These are phyloP conservation scores for Aspergillus ellipticus DNA, from an alignment of 495 filamentous ascomycete genomes.

Conservation along the genomic window DNA sequence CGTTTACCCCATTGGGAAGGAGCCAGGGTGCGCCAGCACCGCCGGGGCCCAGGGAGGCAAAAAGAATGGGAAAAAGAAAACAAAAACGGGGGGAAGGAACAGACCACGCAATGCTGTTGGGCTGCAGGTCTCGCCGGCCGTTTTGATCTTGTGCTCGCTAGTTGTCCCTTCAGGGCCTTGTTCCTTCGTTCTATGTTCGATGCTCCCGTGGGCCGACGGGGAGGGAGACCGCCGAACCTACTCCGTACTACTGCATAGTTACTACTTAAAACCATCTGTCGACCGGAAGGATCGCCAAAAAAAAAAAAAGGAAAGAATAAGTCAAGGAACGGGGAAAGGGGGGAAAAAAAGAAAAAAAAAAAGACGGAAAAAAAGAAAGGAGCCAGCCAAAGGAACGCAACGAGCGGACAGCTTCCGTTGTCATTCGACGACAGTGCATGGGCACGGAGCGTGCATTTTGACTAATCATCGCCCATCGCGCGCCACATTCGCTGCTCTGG, in stretches of 20 bases:
- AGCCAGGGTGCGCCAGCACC: background rate
- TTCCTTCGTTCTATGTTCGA: background rate
- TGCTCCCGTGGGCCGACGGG: no score
- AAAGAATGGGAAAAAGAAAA: background rate
- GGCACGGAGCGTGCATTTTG: constrained; percentile 5
- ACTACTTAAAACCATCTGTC: no score
- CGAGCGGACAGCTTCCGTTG: background rate
- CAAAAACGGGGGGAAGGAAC: background rate
- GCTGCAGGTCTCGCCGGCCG: no score
- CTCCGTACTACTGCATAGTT: no score
- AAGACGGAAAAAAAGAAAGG: background rate
- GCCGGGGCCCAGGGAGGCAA: background rate
- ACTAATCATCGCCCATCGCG: constrained; percentile 14
- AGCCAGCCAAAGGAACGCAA: background rate
- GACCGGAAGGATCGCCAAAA: no score
- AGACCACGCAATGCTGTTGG: background rate
- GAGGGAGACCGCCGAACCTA: no score
- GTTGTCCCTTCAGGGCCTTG: background rate
- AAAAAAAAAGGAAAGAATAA: no score
- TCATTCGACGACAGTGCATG: background rate
- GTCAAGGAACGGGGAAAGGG: background rate
- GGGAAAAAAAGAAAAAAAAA: constrained; percentile 2
- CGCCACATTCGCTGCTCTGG: constrained; percentile 6
- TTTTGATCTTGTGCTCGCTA: no score
- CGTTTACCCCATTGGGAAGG: background rate